A percentile compares a stretch with the other conserved stretches of the same genome.
Evolutionary conservation across 805 yeast species (phyloP).

Genomic region (Yarrowia bubula): DNA sequence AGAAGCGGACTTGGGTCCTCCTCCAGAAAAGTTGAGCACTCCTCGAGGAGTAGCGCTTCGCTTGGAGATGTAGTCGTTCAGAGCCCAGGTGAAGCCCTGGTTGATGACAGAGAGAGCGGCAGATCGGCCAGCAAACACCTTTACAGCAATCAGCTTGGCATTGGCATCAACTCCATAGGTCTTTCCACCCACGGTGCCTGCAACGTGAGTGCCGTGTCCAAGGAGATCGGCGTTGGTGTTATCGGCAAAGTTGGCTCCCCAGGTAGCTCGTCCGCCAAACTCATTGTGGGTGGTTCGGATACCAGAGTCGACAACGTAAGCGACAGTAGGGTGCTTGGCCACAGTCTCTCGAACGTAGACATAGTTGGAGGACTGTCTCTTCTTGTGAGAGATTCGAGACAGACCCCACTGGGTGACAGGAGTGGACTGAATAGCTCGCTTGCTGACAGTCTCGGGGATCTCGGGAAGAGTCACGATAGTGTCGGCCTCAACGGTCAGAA

Average conservation of each 20-base stretch:
- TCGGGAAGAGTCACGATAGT: constrained; percentile 49
- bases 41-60: constrained; percentile 44
- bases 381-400: constrained; percentile 66
- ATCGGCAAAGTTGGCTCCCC: constrained; percentile 81
- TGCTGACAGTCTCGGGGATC: not conserved
- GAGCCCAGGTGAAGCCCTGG: constrained; percentile 25
- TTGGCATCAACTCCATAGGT: constrained; percentile 54
- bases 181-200: constrained; percentile 64
- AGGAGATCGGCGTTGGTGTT: constrained; percentile 79
- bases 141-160: constrained; percentile 57
- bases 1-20: constrained; percentile 88
- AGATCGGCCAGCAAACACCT: constrained; percentile 50
- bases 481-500: constrained; percentile 59
- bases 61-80: constrained; percentile 13
- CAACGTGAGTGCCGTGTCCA: constrained; percentile 96
- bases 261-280: constrained; percentile 76
- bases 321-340: constrained; percentile 46
- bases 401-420: constrained; percentile 86
- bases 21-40: constrained; percentile 80
- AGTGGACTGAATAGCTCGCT: constrained; percentile 56
- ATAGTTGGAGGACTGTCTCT: not conserved
- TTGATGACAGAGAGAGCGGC: constrained; percentile 21
- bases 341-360: constrained; percentile 17
- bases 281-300: constrained; percentile 71
- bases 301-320: constrained; percentile 91